A percentile compares a stretch with the other conserved stretches of the same genome.
Conservation (phyloP, 257 asterid genomes). For the Solanum paucissectum region DNA sequence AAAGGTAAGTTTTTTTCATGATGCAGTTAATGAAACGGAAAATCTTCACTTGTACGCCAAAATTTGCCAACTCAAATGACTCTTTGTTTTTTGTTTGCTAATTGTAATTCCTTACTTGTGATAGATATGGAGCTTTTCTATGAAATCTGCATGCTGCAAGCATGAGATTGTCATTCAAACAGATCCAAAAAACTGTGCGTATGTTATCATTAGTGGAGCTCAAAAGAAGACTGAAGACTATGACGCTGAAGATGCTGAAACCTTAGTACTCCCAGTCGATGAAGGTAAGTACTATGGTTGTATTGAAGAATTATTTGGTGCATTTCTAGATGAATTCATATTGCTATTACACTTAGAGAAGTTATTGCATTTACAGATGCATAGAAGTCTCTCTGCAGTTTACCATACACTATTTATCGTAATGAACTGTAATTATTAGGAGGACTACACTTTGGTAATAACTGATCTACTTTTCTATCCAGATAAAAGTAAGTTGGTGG, state of each 20-base stretch:
- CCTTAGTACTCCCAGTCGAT: constrained; percentile 66
- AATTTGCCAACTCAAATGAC: not conserved
- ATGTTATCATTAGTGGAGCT: constrained; percentile 77
- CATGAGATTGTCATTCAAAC: constrained; percentile 93
- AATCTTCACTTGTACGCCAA: not conserved
- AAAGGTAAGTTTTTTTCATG: constrained; percentile 31
- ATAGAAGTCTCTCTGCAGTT: not conserved
- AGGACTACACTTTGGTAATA: not conserved
- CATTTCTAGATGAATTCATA: not conserved
- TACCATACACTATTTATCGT: not conserved
- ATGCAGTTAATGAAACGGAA: not conserved
- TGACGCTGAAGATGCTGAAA: constrained; percentile 93
- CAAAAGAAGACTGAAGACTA: constrained; percentile 69
- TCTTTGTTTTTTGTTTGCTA: not conserved
- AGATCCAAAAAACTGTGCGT: constrained; percentile 81
- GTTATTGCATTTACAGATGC: not conserved
- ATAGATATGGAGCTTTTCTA: constrained; percentile 96
- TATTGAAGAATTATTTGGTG: not conserved
- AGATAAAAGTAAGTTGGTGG: constrained; percentile 69
- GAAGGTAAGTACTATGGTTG: constrained; percentile 41
- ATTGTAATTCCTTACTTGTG: not conserved
- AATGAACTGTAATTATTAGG: not conserved
- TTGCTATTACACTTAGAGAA: not conserved
- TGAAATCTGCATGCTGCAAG: constrained; percentile 92
- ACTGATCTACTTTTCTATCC: constrained; percentile 1